Base-by-base conservation (phyloP, 768 basidiomycete genomes). In the Boletus subparvulus region DNA sequence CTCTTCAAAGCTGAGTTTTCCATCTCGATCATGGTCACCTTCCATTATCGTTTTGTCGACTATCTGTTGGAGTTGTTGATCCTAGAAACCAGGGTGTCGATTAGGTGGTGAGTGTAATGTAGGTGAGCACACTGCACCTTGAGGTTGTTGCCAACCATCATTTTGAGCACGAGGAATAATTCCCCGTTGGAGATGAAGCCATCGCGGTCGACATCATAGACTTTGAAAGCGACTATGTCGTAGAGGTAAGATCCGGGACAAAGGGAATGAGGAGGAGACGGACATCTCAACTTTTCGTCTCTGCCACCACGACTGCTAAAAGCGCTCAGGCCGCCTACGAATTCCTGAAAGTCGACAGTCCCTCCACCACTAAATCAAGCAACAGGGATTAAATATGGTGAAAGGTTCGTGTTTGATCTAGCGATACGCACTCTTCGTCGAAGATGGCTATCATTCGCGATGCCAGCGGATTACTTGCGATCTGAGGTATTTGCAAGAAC, bases 31-130 rank as follows among this genome's bases (percentile, higher is more conserved):
- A 71, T 92, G 90, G 70, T 99, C 97, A 12, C 95, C 97, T 75
- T 99, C 97, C 94, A 99, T 94, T 71, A 99, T 99, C 10, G 97
- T 98, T 79, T 99, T 99, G 75, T 99, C 97, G 17, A 99, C 97
- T 57, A 99, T 99, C 72, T 98, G 97, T 73, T 99, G 97, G 57
- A 99, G 77, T 77, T 98, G 97, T 70, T 96, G 92, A 71, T 99
- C 97, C 93, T 96, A 69, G 37, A 56, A 50, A 14, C 8, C 30
- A 6, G 6, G 14, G 13, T 1, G 12, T 47, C 12, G 17, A 24
- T 49, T 12, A 21, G 30, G 7, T 2, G 35, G 21, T 30, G 9
- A n/a, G 30, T 14, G 28, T 21, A 41, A 44, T 8, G 37, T 14
- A 46, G 16, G 37, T 9, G 30, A 37, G 44, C 58, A 21, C 7